Evolutionary conservation across 2,329 filamentous ascomycete species (phyloP).

Genomic region (Fusarium sp.): DNA sequence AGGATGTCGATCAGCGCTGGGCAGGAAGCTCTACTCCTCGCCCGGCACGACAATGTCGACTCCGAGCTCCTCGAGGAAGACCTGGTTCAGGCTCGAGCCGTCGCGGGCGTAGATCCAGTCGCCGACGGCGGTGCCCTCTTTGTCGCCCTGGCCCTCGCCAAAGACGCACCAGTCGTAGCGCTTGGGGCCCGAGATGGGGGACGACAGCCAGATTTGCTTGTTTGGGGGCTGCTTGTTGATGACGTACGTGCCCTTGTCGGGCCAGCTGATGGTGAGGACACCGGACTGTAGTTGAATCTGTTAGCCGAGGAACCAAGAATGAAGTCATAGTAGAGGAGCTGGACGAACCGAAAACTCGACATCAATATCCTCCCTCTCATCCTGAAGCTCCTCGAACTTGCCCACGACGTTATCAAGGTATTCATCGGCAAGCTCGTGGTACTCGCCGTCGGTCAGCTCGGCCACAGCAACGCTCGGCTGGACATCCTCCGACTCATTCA

Average conservation of each 20-base stretch:
- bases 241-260: constrained; percentile 83
- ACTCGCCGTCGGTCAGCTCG: constrained; percentile 76
- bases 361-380: constrained; percentile 80
- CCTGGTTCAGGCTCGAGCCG: constrained; percentile 76
- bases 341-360: constrained; percentile 85
- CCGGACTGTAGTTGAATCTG: constrained; percentile 72
- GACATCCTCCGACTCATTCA: constrained; percentile 52
- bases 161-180: constrained; percentile 89
- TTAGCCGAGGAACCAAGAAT: constrained; percentile 22
- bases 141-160: constrained; percentile 77
- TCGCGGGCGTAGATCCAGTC: constrained; percentile 92
- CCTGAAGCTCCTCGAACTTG: constrained; percentile 79
- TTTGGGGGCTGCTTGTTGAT: constrained; percentile 99
- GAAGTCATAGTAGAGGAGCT: neutral
- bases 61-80: constrained; percentile 82
- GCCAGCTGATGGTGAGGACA: constrained; percentile 81
- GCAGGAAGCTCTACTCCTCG: constrained; percentile 44
- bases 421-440: constrained; percentile 80
- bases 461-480: constrained; percentile 60
- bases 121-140: constrained; percentile 79
- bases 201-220: constrained; percentile 97
- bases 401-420: constrained; percentile 72
- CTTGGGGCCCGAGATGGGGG: constrained; percentile 90
- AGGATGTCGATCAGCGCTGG: constrained; percentile 22
- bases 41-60: constrained; percentile 64